phyloP scores from a whole-genome alignment of 306 rosid species.

The Comarum palustre region DNA sequence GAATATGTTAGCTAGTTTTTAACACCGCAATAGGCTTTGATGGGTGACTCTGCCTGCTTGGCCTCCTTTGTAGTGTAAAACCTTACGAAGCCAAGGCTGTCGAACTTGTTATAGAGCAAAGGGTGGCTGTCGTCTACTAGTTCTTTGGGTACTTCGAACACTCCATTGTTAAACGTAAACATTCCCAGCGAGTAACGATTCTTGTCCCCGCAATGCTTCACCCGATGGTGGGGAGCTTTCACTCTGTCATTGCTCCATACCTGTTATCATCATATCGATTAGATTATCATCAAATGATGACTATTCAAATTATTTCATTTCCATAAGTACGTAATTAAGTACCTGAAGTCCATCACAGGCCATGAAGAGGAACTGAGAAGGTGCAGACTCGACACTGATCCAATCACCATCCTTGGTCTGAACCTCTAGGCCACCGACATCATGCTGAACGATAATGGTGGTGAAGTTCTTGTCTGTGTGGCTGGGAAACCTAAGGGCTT shows the following conservation, averaged over 20 bases:
- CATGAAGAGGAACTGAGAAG: neutral
- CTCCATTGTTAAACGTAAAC: conserved; percentile 1
- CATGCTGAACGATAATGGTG: conserved; percentile 3
- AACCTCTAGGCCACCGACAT: conserved; percentile 6
- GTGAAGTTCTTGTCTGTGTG: conserved; percentile 12
- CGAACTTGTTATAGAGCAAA: neutral
- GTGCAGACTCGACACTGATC: conserved; percentile 2
- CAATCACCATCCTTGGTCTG: neutral
- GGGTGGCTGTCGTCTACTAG: neutral
- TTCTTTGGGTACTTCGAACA: neutral
- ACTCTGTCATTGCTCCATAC: neutral
- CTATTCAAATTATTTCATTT: no score
- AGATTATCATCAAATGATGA: no score
- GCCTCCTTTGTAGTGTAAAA: neutral
- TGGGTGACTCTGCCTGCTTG: neutral
- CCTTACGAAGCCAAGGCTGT: neutral
- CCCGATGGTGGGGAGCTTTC: neutral
- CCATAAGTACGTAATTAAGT: no score
- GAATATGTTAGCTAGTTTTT: neutral
- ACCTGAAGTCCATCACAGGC: conserved; percentile 11
- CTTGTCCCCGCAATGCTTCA: neutral
- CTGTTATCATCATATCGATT: neutral
- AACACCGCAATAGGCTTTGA: neutral
- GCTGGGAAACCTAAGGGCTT: neutral
- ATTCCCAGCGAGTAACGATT: neutral